A percentile compares a stretch with the other conserved stretches of the same genome.
Evolutionary conservation across 2,329 filamentous ascomycete genomes (phyloP).

Genomic region (Daldinia sp.): DNA sequence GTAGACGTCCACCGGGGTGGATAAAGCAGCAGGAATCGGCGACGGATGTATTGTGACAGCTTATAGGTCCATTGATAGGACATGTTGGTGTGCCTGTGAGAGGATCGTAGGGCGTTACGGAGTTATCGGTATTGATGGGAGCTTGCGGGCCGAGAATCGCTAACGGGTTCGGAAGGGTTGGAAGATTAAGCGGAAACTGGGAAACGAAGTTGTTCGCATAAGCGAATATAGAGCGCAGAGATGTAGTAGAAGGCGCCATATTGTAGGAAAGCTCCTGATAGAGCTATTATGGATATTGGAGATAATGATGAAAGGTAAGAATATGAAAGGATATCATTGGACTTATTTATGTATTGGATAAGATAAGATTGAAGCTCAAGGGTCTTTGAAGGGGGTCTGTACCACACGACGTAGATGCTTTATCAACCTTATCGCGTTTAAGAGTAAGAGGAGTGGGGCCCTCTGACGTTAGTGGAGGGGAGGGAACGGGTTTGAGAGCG

Average conservation of each 20-base stretch:
- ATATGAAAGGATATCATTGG: not conserved
- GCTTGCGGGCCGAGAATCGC: constrained; percentile 38
- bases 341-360: not conserved
- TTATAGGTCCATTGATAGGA: constrained; percentile 57
- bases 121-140: constrained; percentile 30
- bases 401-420: not conserved
- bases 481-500: constrained; percentile 5
- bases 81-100: constrained; percentile 55
- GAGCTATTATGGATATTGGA: not conserved
- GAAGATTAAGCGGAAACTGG: constrained; percentile 49
- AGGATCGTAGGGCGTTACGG: constrained; percentile 53
- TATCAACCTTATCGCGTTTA: constrained; percentile 21
- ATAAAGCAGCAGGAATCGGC: constrained; percentile 59
- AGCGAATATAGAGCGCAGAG: constrained; percentile 51
- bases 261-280: not conserved
- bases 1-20: constrained; percentile 56
- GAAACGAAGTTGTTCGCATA: constrained; percentile 53
- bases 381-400: not conserved
- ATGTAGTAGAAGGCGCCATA: constrained; percentile 46
- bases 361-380: constrained; percentile 6
- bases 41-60: constrained; percentile 56
- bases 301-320: not conserved
- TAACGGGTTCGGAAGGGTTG: constrained; percentile 45
- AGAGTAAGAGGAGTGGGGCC: constrained; percentile 11
- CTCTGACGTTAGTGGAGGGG: constrained; percentile 30